phyloP scores from a whole-genome alignment of 257 asterid genomes.

The Voacanga thouarsii region DNA sequence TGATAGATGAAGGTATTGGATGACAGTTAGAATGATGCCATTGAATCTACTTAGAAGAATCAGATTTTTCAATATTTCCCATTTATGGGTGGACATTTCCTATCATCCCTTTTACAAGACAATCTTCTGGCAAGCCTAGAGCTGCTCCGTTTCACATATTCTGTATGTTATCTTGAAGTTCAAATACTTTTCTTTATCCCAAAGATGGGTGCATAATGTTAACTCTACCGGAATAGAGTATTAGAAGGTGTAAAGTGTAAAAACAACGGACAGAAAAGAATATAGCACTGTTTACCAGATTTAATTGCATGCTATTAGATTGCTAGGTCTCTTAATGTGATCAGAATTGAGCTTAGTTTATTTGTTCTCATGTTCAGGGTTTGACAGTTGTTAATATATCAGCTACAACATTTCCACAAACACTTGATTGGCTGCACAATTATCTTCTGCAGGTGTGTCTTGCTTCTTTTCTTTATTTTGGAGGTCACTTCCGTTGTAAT shows the following conservation, averaged over 20 bases:
- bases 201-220: neutral
- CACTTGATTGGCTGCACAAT: constrained; percentile 94
- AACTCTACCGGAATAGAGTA: neutral
- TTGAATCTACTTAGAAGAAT: neutral
- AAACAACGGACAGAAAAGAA: neutral
- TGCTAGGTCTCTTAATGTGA: neutral
- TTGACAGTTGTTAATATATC: constrained; percentile 77
- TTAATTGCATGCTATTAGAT: neutral
- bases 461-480: constrained; percentile 1
- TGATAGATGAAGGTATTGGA: neutral
- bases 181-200: neutral
- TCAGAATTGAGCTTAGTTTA: neutral
- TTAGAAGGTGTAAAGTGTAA: neutral
- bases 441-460: constrained; percentile 85
- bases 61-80: neutral
- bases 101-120: neutral
- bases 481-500: neutral
- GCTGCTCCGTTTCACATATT: neutral
- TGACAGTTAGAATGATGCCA: neutral
- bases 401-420: constrained; percentile 95
- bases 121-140: neutral
- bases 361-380: constrained; percentile 49
- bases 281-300: neutral
- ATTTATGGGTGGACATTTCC: neutral
- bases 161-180: neutral